phyloP scores from a whole-genome alignment of 169 alveolate genomes.

The Plasmodium coatneyi region DNA sequence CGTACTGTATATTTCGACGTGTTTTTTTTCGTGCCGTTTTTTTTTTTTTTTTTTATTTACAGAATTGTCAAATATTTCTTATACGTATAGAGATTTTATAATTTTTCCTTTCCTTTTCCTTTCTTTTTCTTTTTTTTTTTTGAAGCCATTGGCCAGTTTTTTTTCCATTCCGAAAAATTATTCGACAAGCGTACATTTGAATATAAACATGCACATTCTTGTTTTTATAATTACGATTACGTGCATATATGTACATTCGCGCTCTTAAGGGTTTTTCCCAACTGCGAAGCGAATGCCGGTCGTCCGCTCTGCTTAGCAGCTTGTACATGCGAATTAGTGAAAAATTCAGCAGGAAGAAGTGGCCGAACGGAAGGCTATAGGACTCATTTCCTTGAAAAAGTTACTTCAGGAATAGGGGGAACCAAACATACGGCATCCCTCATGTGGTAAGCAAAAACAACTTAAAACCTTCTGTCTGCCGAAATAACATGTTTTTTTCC shows the following conservation, averaged over 20 bases:
- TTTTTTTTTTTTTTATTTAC: background rate
- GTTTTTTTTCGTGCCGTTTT: background rate
- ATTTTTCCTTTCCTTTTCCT: background rate
- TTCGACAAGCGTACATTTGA: background rate
- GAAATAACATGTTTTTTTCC: background rate
- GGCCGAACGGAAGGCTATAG: background rate
- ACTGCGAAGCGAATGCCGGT: background rate
- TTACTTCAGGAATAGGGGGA: background rate
- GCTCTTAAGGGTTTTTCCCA: background rate
- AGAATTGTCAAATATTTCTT: background rate
- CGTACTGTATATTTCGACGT: background rate
- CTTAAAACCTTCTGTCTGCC: background rate
- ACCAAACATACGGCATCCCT: background rate
- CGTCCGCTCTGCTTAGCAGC: background rate
- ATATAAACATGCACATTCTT: background rate
- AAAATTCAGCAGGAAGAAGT: background rate
- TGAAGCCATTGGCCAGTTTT: background rate
- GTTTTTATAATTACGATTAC: background rate
- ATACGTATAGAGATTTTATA: background rate
- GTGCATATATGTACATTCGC: background rate
- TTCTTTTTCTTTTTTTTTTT: background rate
- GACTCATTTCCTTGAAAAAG: background rate
- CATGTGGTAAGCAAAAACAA: background rate
- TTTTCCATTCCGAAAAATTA: background rate
- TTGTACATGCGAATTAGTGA: background rate